These are phyloP conservation scores for Miscanthus lutarioriparius DNA, from an alignment of 176 grass and related monocot genomes.

Conservation along the genomic window DNA sequence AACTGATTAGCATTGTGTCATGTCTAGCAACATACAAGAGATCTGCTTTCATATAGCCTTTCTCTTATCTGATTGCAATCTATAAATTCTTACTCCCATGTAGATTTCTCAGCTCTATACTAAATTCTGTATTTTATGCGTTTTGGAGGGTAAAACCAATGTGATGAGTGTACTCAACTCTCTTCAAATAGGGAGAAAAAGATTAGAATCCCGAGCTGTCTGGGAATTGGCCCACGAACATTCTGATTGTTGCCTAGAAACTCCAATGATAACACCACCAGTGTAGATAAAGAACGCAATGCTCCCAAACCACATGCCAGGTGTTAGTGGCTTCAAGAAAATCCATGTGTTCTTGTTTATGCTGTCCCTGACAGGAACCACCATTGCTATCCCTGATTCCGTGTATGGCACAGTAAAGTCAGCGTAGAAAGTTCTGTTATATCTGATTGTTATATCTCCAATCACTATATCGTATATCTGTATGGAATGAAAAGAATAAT, in stretches of 20 bases:
- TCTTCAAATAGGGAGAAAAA: slow-evolving; percentile 46
- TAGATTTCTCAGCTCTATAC: neutral
- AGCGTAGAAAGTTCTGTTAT: slow-evolving; percentile 33
- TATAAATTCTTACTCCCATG: neutral
- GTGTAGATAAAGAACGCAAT: slow-evolving; percentile 51
- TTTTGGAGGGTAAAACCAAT: neutral
- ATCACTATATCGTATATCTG: slow-evolving; percentile 48
- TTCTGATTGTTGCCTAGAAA: slow-evolving; percentile 34
- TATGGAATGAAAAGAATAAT: neutral
- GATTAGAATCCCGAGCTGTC: slow-evolving; percentile 37
- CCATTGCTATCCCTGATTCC: slow-evolving; percentile 53
- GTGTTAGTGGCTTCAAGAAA: slow-evolving; percentile 60
- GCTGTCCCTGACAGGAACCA: slow-evolving; percentile 36
- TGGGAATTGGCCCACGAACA: neutral
- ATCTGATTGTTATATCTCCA: slow-evolving; percentile 63
- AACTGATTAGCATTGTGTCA: neutral
- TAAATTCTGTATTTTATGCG: neutral
- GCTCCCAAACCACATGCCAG: slow-evolving; percentile 50
- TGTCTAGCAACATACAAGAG: neutral
- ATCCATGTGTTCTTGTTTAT: slow-evolving; percentile 42
- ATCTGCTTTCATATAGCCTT: neutral
- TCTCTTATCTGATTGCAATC: neutral
- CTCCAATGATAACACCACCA: slow-evolving; percentile 54
- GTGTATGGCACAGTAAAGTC: slow-evolving; percentile 62
- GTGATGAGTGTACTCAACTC: slow-evolving; percentile 40